phyloP scores from a whole-genome alignment of 1,284 basidiomycete species.

The Cutaneotrichosporon spelunceum region DNA sequence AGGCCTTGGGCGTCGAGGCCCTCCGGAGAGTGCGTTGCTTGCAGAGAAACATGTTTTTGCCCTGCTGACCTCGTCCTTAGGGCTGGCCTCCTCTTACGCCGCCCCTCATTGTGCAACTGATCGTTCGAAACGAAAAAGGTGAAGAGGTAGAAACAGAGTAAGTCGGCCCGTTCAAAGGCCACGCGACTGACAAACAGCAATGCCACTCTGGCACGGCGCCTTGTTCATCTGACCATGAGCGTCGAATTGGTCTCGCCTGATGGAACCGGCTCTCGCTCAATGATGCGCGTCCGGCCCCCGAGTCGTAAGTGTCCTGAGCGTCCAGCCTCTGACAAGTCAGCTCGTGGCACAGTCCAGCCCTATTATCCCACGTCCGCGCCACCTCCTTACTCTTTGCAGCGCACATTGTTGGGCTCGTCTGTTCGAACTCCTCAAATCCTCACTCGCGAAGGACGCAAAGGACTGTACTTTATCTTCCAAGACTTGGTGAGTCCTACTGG shows the following conservation, averaged over 20 bases:
- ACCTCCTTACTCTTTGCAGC: conserved; percentile 23
- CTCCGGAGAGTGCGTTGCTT: conserved; percentile 18
- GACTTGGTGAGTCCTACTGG: conserved; percentile 20
- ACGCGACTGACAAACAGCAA: conserved; percentile 16
- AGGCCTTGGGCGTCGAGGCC: conserved; percentile 22
- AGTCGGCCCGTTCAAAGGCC: neutral
- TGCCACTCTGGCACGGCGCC: conserved; percentile 19
- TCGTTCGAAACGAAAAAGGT: conserved; percentile 21
- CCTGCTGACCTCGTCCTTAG: neutral
- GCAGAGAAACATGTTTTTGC: neutral
- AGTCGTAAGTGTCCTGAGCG: conserved; percentile 14
- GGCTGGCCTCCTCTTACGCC: conserved; percentile 26
- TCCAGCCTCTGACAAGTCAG: conserved; percentile 2
- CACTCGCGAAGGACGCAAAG: conserved; percentile 20
- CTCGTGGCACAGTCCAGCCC: conserved; percentile 22
- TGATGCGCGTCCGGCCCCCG: conserved; percentile 24
- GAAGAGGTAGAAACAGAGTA: conserved; percentile 20
- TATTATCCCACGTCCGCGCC: conserved; percentile 25
- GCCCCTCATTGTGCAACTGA: conserved; percentile 22
- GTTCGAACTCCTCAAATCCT: conserved; percentile 23
- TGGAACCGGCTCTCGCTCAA: conserved; percentile 15
- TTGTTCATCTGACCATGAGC: conserved; percentile 25
- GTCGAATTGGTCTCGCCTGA: conserved; percentile 23
- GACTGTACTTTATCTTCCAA: conserved; percentile 25
- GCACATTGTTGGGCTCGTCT: conserved; percentile 20